Base-by-base conservation (phyloP, 2,329 filamentous ascomycete species). In the Apiospora rasikravindrae region DNA sequence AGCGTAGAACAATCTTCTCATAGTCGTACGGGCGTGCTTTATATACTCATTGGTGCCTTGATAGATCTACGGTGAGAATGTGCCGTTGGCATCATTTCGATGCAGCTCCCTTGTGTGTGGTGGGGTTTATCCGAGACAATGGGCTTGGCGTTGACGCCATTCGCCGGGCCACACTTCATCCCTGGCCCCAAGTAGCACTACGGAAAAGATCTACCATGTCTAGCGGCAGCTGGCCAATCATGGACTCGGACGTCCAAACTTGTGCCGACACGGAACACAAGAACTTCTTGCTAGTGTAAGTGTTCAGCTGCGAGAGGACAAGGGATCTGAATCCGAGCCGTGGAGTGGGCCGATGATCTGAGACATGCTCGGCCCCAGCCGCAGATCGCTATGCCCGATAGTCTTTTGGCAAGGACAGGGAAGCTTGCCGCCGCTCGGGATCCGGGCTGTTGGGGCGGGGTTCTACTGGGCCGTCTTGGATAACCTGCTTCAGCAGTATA, bases 111-210 rank as follows among this genome's bases (percentile, higher is more conserved):
- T 64, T 8, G 33, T 33, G n/a, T 33, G 33, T n/a, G 22, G 33
- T n/a, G 57, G 19, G 57, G 33, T 40, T 64, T n/a, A 19, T 64
- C 57, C 33, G 57, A 64, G 57, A 64, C 57, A 64, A 19, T n/a
- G n/a, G 51, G 51, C 26, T n/a, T n/a, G 29, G 45, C 45, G 2
- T 37, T 40, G 57, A 64, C 57, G 57, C 57, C 33, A 24, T n/a
- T 40, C 2, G 11, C 3, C 19, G 19, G 33, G 29, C 7, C 29
- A 40, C n/a, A 19, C 5, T 22, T 22, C 7, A 37, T 40, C 57
- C 57, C 16, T 61, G 53, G 6, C 29, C 29, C 7, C 13, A 16
- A 49, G 11, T 40, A 13, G 57, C 57, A 33, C 33, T 64, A 40
- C 33, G 8, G 49, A 16, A 29, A 16, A 29, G 7, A 4, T 6